Base-by-base conservation (phyloP, 495 filamentous ascomycete genomes). In the Delitschia confertaspora region DNA sequence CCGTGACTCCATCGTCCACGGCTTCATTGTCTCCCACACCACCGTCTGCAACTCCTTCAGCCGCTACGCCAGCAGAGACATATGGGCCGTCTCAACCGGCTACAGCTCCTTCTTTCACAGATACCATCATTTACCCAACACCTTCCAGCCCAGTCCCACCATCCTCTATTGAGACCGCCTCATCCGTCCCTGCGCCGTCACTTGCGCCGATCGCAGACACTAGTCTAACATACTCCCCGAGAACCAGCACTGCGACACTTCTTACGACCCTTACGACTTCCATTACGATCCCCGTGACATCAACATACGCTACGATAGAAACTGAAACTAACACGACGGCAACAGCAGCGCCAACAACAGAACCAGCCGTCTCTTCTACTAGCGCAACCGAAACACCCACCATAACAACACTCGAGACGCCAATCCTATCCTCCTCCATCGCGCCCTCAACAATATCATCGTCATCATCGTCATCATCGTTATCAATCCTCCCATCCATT, bases 371-470 rank as follows among this genome's bases (percentile, higher is more conserved):
- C 22, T 16, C 16, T 11, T 18, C 31, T n/a, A 13, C 20, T 22
- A 24, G 6, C 41, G 18, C 10, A 5, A 16, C 21, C 41, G 17
- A n/a, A n/a, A 30, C 41, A 2, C 25, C 29, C 6, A 22, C 24
- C 29, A 16, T 22, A 17, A 29, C 16, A 17, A 10, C 30, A 3
- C 19, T 35, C 19, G 30, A 25, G 19, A 9, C 18, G 10, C 22
- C 3, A 3, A 20, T 13, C 36, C 22, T 7, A 38, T 8, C 19
- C 17, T 38, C 35, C 11, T 38, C 35, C n/a, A 19, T 38, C n/a
- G 13, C 35, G 26, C 9, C 20, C 20, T 38, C 35, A 14, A 38
- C 11, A 38, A 23, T 38, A 22, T 22, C 38, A 5, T 42, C 25
- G 21, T 16, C 20, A 1, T 21, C 14, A 14, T 7, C 19, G 25